Evolutionary conservation across 768 basidiomycete genomes (phyloP), one percentile per base, ranked within the genome.

Genomic region (Mycena venus): DNA sequence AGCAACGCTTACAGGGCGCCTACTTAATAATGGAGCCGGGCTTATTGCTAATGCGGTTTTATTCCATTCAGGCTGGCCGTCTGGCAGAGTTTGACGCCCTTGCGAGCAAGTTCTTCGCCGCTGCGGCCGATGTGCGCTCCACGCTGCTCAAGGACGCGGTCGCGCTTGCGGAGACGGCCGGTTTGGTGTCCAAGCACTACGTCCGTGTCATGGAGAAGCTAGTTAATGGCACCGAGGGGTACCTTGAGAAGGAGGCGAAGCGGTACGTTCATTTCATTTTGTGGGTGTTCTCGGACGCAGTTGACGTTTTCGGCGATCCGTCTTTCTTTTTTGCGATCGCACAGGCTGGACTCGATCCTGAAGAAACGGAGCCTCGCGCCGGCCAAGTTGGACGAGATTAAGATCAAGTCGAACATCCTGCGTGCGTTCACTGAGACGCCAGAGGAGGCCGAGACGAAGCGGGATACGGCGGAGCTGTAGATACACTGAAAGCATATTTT

Each of bases 181-280:
- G 91, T 32, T 85, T 80, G 8, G 84, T 88, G 27, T 90, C 92
- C 21, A 89, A 90, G 78, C 94, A 97, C 83, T 99, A 99, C 83
- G 77, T 97, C 70, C 92, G 93, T 72, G 92, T 96, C 51, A 97
- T 99, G 95, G 92, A 95, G 84, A 96, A 98, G 84, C 86, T 97
- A 8, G 84, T 91, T 29, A 91, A 89, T 71, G 90, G 91, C 59
- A 87, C 91, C 32, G 92, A 93, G 78, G 90, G 83, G 40, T 99
- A 97, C 85, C 79, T 98, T 66, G 89, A 91, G 81, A 98, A 97
- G 86, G 98, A 99, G 85, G 84, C 90, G 36, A 91, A 90, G 78
- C 91, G 97, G 96, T 97, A 78, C 79, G 88, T 58, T 66, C 71
- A 44, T 34, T 38, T 44, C 55, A 72, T 47, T 62, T 59, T 47